Percentiles rank a stretch among this genome's conserved stretches.
Conservation (phyloP, 768 basidiomycete genomes). For the Macrolepiota fuliginosa region DNA sequence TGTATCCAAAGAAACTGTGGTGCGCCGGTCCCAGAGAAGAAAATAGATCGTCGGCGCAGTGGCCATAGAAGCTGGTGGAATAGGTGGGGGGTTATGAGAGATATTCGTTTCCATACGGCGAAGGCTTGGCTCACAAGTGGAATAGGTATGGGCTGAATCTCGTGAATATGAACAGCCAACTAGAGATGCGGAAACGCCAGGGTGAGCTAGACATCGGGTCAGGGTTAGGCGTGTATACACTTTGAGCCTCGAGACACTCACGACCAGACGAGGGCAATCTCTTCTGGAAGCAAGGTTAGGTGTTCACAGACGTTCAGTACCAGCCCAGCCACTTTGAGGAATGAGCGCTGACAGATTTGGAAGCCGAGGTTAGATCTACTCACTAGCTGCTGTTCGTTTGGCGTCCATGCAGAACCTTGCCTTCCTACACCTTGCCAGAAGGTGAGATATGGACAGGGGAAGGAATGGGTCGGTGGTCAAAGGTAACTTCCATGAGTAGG, state of each 20-base stretch:
- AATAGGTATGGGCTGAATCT: slow-evolving; percentile 5
- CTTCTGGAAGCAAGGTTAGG: neutral
- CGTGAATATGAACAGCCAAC: neutral
- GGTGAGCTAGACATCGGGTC: neutral
- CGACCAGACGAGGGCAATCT: neutral
- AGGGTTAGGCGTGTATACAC: neutral
- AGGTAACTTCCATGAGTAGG: neutral
- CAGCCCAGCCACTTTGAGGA: neutral
- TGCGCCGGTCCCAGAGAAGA: neutral
- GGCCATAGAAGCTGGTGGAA: neutral
- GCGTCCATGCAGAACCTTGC: neutral
- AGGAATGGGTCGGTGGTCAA: neutral
- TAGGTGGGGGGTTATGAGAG: no score
- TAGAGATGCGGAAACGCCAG: neutral
- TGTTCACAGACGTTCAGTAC: slow-evolving; percentile 1
- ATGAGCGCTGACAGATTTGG: neutral
- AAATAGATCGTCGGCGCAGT: neutral
- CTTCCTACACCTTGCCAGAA: neutral
- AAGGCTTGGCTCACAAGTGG: neutral
- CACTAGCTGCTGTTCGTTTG: neutral
- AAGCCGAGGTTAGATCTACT: no score
- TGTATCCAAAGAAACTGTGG: neutral
- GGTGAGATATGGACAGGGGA: slow-evolving; percentile 1
- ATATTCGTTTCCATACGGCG: neutral
- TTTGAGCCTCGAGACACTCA: neutral